Percentiles rank a stretch among this genome's conserved stretches.
Conservation (phyloP, 257 asterid genomes). For the Pogostemon cablin region DNA sequence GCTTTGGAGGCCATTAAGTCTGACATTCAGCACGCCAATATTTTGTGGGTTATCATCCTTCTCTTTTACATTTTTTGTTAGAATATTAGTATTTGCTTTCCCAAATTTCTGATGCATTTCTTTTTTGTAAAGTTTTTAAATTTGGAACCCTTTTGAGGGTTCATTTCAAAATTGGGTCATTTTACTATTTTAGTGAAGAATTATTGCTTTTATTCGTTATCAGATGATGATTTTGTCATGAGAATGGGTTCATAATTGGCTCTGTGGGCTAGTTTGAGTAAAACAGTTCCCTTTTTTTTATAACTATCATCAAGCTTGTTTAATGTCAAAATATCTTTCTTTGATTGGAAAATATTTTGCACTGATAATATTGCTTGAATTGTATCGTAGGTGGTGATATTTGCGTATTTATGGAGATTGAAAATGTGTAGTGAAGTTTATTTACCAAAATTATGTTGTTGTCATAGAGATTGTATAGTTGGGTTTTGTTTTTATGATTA, state of each 20-base stretch:
- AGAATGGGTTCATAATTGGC: background rate
- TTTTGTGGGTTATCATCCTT: slow-evolving; percentile 45
- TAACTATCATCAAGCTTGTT: slow-evolving; percentile 1
- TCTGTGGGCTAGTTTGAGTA: background rate
- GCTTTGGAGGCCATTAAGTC: slow-evolving; percentile 52
- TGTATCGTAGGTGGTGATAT: background rate
- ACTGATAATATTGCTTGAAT: background rate
- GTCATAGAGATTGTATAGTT: background rate
- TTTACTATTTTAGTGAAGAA: background rate
- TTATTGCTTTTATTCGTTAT: background rate
- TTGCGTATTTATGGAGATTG: background rate
- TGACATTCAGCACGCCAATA: slow-evolving; percentile 62
- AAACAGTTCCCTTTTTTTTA: background rate
- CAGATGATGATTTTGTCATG: background rate
- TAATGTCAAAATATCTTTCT: background rate
- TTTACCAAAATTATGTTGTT: background rate
- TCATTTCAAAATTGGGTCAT: background rate
- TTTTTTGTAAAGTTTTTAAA: background rate
- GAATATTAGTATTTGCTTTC: background rate
- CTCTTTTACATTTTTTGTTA: background rate
- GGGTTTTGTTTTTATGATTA: background rate
- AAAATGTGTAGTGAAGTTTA: background rate
- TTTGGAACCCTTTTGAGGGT: background rate
- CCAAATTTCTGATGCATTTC: background rate
- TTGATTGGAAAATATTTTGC: background rate